A percentile compares a stretch with the other conserved stretches of the same genome.
Conservation (phyloP, 352 stramenopile species). For the Globisporangium ultimum region DNA sequence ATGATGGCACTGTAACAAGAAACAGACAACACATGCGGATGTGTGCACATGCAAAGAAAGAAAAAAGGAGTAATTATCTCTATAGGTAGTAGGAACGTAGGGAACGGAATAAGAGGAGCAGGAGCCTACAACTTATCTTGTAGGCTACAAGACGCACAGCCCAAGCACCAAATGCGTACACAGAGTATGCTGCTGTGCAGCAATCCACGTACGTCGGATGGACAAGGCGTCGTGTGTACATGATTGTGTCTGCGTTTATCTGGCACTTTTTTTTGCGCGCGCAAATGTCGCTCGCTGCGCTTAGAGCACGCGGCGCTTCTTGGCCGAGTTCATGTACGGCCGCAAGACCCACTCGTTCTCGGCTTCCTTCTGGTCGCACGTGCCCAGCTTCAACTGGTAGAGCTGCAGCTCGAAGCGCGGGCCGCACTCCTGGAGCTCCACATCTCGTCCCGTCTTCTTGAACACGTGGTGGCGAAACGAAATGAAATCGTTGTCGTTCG, state of each 20-base stretch:
- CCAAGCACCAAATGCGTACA: no score
- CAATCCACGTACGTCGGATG: no score
- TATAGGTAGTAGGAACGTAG: not conserved
- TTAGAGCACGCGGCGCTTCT: constrained; percentile 93
- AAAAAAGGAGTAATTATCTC: not conserved
- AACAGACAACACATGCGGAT: not conserved
- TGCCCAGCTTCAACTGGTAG: constrained; percentile 98
- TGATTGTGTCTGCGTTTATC: no score
- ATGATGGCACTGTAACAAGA: not conserved
- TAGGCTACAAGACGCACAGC: no score
- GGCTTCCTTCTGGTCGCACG: constrained; percentile 98
- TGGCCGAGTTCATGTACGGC: constrained; percentile 99
- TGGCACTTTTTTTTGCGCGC: no score
- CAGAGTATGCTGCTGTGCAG: no score
- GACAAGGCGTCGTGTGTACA: no score
- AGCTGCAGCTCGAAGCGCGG: constrained; percentile 98
- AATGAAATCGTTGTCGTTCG: constrained; percentile 98
- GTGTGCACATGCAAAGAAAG: not conserved
- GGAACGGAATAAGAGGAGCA: no score
- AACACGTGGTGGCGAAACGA: constrained; percentile 99
- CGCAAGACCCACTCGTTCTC: constrained; percentile 99
- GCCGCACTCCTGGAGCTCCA: constrained; percentile 95
- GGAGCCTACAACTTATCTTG: no score
- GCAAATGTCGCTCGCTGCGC: not conserved
- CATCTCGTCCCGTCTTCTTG: constrained; percentile 90